Evolutionary conservation across 1,284 basidiomycete genomes (phyloP), one percentile per base, ranked within the genome.

Genomic region (Crepidotus sp.): DNA sequence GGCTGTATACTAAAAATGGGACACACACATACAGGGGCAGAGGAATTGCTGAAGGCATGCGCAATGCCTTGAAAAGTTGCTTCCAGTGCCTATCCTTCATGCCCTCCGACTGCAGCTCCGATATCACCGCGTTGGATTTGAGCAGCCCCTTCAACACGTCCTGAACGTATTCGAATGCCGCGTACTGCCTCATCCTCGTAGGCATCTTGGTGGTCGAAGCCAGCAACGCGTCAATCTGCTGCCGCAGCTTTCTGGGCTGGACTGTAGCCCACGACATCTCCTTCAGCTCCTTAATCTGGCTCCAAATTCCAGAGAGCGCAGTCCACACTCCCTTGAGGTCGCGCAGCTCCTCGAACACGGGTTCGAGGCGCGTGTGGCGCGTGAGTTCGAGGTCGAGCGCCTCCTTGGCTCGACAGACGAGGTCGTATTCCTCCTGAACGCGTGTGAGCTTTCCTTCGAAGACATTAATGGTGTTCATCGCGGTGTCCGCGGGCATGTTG

Each of bases 281-380:
- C 46, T 88, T 73, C 40, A 98, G 67, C 61, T 98, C 95, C 45
- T 76, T 74, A 44, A 98, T 83, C 62, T 97, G 92, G 50, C 76
- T 84, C 94, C 95, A 98, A 38, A 98, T 88, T 1, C 96, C 96
- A 0, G 94, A 95, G 27, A 99, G 75, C 6, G 96, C 96, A 0
- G 93, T 98, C 96, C 96, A 99, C 17, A 98, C 96, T 0, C 91
- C 90, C 65, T 98, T 97, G 54, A 99, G 76, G 60, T 98, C 96
- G 46, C 85, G 82, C 42, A 98, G 65, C 65, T 99, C 96, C 61
- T 98, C 96, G 43, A 91, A 85, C 5, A 98, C 83, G 7, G 94
- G 93, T 50, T 91, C 87, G 40, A 98, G 73, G 37, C 92, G 86
- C 49, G 92, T 90, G 60, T 98, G 92, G 39, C 83, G 81, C 51